Base-by-base conservation (phyloP, 805 yeast genomes). In the Candida nonsorbophila region DNA sequence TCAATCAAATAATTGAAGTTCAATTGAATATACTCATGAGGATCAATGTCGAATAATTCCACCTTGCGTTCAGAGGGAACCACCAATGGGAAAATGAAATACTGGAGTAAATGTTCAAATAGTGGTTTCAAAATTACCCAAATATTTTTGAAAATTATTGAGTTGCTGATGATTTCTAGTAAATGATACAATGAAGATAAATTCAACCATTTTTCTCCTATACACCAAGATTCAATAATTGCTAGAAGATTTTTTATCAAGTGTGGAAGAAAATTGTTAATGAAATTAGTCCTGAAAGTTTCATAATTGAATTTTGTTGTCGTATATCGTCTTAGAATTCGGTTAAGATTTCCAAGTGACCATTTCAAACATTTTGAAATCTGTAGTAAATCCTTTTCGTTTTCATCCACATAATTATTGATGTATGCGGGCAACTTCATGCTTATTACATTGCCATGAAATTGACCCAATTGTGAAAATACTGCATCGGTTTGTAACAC, bases 21-120 rank as follows among this genome's bases (percentile, higher is more conserved):
- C 29, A 78, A 65, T 52, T 85, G 84, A 32, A 90, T 77, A 51
- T 85, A 92, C 50, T 87, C 96, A 32, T 76, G 81, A 3, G 96
- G 96, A 44, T 88, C 96, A 37, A 72, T 77, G 38, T 86, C 94
- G 58, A 84, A 88, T 4, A 74, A 55, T 41, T 84, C 94, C 32
- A 85, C 60, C 12, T 77, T 74, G 5, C 71, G 77, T 30, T 77
- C 79, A 6, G 72, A 67, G 2, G 92, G 83, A 40, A 87, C 74
- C 33, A 90, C 55, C 33, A 82, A 58, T 2, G 95, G 95, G 55
- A 72, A 81, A 7, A 90, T 68, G 32, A 90, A 76, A 42, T 80
- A 86, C 8, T 77, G 60, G 20, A 90, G 61, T 15, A 90, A 58
- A 5, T 73, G 68, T 23, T 75, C 75, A 28, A 77, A 66, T 50